Evolutionary conservation across 495 filamentous ascomycete genomes (phyloP).

Genomic region (Chaetomium cochliodes): DNA sequence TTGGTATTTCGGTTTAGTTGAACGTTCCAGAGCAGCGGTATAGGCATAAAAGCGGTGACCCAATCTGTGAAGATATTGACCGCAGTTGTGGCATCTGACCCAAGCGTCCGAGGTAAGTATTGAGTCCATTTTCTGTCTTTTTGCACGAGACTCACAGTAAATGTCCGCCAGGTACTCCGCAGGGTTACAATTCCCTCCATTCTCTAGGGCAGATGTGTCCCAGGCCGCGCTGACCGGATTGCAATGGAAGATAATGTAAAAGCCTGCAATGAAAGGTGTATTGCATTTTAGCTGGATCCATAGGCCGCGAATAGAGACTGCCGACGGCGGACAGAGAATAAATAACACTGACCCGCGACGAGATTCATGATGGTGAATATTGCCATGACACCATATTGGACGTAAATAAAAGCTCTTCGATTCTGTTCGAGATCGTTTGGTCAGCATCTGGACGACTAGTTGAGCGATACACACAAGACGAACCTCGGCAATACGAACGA

Average conservation of each 20-base stretch:
- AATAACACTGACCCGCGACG: no score
- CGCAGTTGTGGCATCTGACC: neutral
- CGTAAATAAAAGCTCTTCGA: no score
- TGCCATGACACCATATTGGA: no score
- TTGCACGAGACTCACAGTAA: neutral
- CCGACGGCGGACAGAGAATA: no score
- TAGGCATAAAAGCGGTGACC: neutral
- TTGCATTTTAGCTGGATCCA: neutral
- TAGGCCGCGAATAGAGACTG: no score
- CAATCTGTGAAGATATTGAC: neutral
- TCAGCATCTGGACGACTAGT: no score
- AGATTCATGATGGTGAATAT: no score
- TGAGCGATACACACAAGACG: no score
- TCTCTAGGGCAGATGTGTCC: neutral
- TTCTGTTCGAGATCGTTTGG: no score
- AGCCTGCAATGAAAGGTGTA: neutral
- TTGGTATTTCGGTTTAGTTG: neutral
- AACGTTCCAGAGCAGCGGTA: slow-evolving; percentile 2
- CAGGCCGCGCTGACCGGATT: neutral
- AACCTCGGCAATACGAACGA: no score
- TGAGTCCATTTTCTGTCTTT: neutral
- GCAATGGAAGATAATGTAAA: slow-evolving; percentile 1
- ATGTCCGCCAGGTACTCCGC: neutral
- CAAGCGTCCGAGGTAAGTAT: neutral
- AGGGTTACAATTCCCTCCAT: neutral